These are phyloP conservation scores for Globisporangium lucens DNA, from an alignment of 352 stramenopile genomes.

Conservation along the genomic window DNA sequence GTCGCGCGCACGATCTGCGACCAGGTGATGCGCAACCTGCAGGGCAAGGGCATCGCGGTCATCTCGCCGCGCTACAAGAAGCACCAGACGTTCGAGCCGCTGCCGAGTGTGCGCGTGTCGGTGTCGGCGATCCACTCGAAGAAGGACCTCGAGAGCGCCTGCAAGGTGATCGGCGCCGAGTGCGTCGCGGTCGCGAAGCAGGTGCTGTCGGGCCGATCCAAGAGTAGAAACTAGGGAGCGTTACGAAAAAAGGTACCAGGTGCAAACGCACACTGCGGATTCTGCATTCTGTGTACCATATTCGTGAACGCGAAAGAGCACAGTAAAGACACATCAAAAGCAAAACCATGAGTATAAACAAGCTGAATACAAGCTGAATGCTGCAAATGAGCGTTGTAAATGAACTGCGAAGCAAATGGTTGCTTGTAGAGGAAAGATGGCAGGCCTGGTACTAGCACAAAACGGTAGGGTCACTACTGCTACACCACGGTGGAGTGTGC, in stretches of 20 bases:
- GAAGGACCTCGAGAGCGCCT: conserved; percentile 54
- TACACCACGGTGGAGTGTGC: neutral
- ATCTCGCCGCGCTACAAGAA: conserved; percentile 76
- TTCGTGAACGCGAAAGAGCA: neutral
- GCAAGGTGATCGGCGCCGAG: conserved; percentile 52
- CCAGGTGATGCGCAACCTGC: conserved; percentile 54
- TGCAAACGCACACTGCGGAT: neutral
- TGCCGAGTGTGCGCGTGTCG: conserved; percentile 73
- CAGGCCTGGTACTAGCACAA: too few species aligned
- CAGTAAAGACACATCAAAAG: neutral
- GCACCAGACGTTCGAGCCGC: conserved; percentile 48
- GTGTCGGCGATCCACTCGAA: conserved; percentile 67
- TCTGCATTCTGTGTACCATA: neutral
- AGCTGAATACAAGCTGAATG: neutral
- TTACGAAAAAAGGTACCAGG: neutral
- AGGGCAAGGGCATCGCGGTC: conserved; percentile 62
- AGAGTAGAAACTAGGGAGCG: conserved; percentile 14
- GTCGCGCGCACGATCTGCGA: conserved; percentile 63
- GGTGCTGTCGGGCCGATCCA: conserved; percentile 27
- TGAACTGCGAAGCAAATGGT: too few species aligned
- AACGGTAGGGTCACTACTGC: too few species aligned
- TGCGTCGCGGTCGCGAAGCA: conserved; percentile 53
- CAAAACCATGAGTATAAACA: neutral
- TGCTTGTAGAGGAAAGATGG: too few species aligned
- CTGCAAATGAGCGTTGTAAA: neutral